These are phyloP conservation scores for Avena insularis DNA, from an alignment of 176 grass and related monocot species.

Conservation along the genomic window DNA sequence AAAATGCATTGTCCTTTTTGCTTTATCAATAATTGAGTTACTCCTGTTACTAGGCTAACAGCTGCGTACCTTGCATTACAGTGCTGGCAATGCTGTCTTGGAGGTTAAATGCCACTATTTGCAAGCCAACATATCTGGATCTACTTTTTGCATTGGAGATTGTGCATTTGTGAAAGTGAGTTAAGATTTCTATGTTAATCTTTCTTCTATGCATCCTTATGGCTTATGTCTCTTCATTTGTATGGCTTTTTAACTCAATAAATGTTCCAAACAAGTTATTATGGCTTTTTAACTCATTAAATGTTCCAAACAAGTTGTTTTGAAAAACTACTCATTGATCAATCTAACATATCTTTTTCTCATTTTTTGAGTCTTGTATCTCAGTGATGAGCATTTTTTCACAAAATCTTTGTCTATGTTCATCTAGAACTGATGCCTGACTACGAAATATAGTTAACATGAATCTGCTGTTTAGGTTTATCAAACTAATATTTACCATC, in stretches of 20 bases:
- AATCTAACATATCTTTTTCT: not conserved
- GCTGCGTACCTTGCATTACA: conserved; percentile 46
- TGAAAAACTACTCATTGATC: conserved; percentile 22
- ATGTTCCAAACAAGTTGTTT: not conserved
- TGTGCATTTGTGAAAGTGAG: conserved; percentile 91
- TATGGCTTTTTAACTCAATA: conserved; percentile 16
- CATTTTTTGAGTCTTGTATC: not conserved
- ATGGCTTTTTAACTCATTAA: conserved; percentile 19
- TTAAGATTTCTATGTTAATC: conserved; percentile 11
- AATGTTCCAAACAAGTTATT: not conserved
- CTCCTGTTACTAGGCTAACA: conserved; percentile 37
- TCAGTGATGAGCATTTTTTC: conserved; percentile 24
- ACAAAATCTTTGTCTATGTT: conserved; percentile 21
- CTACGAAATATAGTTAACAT: conserved; percentile 25
- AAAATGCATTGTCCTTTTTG: conserved; percentile 23
- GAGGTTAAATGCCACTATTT: conserved; percentile 87
- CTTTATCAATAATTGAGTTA: conserved; percentile 25
- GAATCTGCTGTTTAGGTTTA: conserved; percentile 30
- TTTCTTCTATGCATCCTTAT: conserved; percentile 38
- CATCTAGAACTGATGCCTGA: conserved; percentile 38
- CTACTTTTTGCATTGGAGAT: conserved; percentile 77
- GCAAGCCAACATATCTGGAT: conserved; percentile 68
- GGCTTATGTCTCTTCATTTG: conserved; percentile 3
- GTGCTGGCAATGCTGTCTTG: conserved; percentile 53
- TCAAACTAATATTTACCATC: conserved; percentile 38